Percentiles rank a stretch among this genome's conserved stretches.
Conservation (phyloP, 1,139 yeast species). For the Blastobotrys arbuscula region DNA sequence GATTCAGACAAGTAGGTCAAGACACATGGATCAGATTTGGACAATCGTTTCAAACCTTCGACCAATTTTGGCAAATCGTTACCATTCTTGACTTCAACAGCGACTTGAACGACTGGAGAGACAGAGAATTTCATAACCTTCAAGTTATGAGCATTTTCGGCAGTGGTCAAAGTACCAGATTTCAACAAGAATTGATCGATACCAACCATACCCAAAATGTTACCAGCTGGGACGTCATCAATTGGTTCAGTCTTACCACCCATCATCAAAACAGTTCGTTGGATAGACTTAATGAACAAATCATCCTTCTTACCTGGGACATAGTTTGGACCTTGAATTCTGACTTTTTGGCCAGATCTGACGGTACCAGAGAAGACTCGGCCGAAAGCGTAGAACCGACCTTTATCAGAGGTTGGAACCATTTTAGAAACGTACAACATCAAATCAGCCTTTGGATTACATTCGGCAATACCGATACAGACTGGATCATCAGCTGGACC, state of each 20-base stretch:
- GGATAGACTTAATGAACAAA: constrained; percentile 93
- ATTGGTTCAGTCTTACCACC: constrained; percentile 98
- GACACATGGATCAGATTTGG: constrained; percentile 99
- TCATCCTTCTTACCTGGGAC: constrained; percentile 98
- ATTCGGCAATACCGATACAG: constrained; percentile 90
- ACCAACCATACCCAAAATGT: constrained; percentile 99
- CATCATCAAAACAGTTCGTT: constrained; percentile 99
- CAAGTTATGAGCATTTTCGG: constrained; percentile 97
- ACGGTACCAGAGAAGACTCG: constrained; percentile 99
- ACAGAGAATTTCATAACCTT: constrained; percentile 99
- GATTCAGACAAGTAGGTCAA: constrained; percentile 80
- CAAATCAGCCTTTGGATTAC: constrained; percentile 98
- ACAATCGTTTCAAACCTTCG: constrained; percentile 99
- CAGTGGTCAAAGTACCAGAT: constrained; percentile 98
- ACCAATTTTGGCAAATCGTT: constrained; percentile 99
- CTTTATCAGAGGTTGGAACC: constrained; percentile 99
- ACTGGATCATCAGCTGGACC: constrained; percentile 96
- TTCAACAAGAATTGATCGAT: constrained; percentile 98
- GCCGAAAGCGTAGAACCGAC: constrained; percentile 99
- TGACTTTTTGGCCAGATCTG: constrained; percentile 97
- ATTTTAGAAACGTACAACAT: constrained; percentile 99
- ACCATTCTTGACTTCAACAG: constrained; percentile 99
- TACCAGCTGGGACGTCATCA: constrained; percentile 99
- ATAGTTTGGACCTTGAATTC: constrained; percentile 99
- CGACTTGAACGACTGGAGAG: constrained; percentile 99